These are phyloP conservation scores for Solanum lignicaule DNA, from an alignment of 257 asterid species.

Conservation along the genomic window DNA sequence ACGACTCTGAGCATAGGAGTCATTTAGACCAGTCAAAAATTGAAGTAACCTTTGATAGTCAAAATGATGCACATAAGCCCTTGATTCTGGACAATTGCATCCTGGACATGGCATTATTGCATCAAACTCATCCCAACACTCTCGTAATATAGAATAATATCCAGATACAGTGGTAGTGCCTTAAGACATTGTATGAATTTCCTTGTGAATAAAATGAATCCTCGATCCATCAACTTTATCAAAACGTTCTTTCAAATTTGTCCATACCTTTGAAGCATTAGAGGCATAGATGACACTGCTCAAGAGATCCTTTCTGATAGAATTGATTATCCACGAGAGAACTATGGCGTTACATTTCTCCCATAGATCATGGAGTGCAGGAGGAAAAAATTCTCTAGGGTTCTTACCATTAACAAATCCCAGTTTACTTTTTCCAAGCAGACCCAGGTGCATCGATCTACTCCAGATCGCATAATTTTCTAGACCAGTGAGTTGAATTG, in stretches of 20 bases:
- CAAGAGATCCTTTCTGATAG: no score
- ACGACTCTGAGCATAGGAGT: not conserved
- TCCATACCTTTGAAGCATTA: not conserved
- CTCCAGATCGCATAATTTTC: not conserved
- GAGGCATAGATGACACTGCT: not conserved
- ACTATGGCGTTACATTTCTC: not conserved
- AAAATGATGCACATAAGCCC: no score
- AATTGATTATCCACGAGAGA: not conserved
- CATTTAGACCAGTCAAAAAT: not conserved
- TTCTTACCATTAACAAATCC: not conserved
- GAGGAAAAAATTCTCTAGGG: no score
- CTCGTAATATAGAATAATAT: not conserved
- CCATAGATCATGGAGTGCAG: not conserved
- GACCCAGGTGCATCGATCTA: not conserved
- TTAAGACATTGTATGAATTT: not conserved
- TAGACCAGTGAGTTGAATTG: no score
- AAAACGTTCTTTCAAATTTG: not conserved
- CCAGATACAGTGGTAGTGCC: no score
- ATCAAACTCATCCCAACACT: no score
- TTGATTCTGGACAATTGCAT: no score
- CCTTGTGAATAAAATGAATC: not conserved
- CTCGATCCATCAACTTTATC: not conserved
- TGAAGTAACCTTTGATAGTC: no score
- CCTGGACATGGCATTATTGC: no score
- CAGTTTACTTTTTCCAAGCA: not conserved